Conservation (phyloP, 495 filamentous ascomycete genomes). For the Cercophora scortea region DNA sequence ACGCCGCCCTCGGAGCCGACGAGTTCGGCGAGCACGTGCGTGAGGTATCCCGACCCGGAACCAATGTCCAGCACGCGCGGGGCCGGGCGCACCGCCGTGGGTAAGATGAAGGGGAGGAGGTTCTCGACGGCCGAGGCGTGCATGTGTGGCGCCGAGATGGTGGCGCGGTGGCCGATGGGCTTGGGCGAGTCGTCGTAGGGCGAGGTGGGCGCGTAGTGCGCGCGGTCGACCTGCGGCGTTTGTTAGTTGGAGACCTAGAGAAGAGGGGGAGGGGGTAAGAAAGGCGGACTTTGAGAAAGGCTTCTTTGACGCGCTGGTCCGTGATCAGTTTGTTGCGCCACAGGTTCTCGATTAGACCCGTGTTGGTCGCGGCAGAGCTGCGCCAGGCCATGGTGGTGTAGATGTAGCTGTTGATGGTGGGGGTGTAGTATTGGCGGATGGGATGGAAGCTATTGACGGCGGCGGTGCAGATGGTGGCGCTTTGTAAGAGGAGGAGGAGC, state of each 20-base stretch:
- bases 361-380: constrained; percentile 71
- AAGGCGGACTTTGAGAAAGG: constrained; percentile 51
- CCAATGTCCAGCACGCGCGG: constrained; percentile 76
- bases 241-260: constrained; percentile 17
- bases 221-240: constrained; percentile 64
- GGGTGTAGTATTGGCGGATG: neutral
- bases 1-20: constrained; percentile 49
- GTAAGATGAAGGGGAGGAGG: constrained; percentile 52
- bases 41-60: constrained; percentile 84
- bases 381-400: constrained; percentile 73
- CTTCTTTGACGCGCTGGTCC: constrained; percentile 58
- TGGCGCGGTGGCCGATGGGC: constrained; percentile 76
- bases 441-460: neutral
- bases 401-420: neutral
- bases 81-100: constrained; percentile 27
- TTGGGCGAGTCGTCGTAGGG: constrained; percentile 91
- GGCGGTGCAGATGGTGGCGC: neutral
- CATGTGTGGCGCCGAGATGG: constrained; percentile 97
- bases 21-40: constrained; percentile 79
- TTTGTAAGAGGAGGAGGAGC: neutral
- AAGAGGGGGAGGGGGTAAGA: constrained; percentile 34
- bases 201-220: constrained; percentile 59
- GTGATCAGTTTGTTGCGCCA: constrained; percentile 64
- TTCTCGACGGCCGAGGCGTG: constrained; percentile 73
- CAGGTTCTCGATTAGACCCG: constrained; percentile 72